Conservation (phyloP, 371 early-diverging fungal genomes). For the Chytridiales sp. region DNA sequence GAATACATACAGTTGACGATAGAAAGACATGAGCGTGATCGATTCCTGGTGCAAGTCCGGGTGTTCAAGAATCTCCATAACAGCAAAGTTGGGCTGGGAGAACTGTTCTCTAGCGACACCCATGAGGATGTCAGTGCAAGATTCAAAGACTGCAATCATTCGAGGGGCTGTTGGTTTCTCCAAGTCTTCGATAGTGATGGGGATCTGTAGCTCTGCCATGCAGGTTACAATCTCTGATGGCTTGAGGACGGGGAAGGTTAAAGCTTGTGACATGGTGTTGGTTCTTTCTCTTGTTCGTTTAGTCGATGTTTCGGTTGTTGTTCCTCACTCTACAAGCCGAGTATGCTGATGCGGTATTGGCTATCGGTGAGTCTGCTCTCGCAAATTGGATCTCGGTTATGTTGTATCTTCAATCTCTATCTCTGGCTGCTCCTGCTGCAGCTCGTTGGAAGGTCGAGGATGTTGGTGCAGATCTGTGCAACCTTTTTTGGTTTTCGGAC, state of each 20-base stretch:
- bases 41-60: constrained; percentile 52
- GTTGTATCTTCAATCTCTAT: too few relatives aligned
- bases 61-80: constrained; percentile 54
- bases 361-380: too few relatives aligned
- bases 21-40: constrained; percentile 42
- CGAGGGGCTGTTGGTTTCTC: constrained; percentile 57
- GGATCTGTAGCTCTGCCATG: constrained; percentile 62
- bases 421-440: too few relatives aligned
- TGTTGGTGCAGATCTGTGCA: too few relatives aligned
- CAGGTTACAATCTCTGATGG: constrained; percentile 60
- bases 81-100: constrained; percentile 40
- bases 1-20: constrained; percentile 37
- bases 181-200: constrained; percentile 62
- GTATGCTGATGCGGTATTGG: too few relatives aligned
- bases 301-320: too few relatives aligned
- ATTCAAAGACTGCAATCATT: constrained; percentile 59
- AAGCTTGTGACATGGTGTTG: neutral
- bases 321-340: too few relatives aligned
- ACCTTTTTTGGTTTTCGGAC: too few relatives aligned
- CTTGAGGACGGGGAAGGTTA: constrained; percentile 55
- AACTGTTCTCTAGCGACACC: constrained; percentile 54
- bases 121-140: constrained; percentile 57
- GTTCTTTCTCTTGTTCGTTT: neutral
- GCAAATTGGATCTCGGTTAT: too few relatives aligned
- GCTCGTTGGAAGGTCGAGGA: too few relatives aligned